phyloP scores from a whole-genome alignment of 73 alveolate genomes.

The Paramecium caudatum region DNA sequence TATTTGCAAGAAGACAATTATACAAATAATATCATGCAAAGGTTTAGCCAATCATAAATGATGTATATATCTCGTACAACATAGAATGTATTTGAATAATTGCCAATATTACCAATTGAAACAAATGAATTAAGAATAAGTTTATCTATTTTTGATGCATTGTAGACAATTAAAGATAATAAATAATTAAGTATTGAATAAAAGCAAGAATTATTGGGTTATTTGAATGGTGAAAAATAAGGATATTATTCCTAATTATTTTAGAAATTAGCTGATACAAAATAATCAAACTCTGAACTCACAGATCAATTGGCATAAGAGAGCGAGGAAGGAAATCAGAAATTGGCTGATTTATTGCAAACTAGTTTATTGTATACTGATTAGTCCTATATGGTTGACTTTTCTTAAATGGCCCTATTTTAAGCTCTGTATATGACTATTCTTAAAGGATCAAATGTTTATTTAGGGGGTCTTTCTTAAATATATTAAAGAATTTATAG shows the following conservation, averaged over 20 bases:
- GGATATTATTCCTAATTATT: background rate
- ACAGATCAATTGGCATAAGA: background rate
- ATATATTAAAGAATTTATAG: slow-evolving; percentile 33
- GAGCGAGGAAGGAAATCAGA: background rate
- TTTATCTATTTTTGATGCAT: slow-evolving; percentile 36
- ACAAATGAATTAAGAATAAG: slow-evolving; percentile 1
- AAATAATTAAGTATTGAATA: background rate
- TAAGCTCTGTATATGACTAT: slow-evolving; percentile 21
- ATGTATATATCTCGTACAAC: background rate
- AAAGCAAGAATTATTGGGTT: background rate
- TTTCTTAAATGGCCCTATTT: slow-evolving; percentile 28
- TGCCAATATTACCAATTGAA: slow-evolving; percentile 43
- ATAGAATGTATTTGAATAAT: slow-evolving; percentile 9
- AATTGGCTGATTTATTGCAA: background rate
- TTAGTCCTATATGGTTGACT: background rate
- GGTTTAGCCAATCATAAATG: slow-evolving; percentile 29
- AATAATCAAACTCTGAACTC: background rate
- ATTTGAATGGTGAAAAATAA: background rate
- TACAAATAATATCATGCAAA: slow-evolving; percentile 61
- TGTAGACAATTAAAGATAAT: background rate
- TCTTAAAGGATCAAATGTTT: slow-evolving; percentile 24
- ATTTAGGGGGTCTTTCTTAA: slow-evolving; percentile 17
- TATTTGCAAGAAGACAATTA: slow-evolving; percentile 45
- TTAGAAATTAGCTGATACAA: background rate
- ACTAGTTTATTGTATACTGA: background rate